phyloP scores from a whole-genome alignment of 768 basidiomycete genomes.

The Leccinum broughii region DNA sequence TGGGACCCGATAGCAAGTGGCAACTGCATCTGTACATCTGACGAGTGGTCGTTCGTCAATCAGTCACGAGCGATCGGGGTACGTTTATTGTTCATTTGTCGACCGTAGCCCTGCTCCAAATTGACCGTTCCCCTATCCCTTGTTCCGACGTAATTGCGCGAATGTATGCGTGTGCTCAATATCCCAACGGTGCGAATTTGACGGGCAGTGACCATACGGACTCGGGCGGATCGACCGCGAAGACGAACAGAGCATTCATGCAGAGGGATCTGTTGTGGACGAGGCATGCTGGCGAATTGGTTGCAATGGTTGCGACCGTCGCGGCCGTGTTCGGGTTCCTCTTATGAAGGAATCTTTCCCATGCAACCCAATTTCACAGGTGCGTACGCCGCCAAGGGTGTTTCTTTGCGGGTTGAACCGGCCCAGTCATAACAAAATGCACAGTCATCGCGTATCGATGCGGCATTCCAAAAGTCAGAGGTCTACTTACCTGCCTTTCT shows the following conservation, averaged over 20 bases:
- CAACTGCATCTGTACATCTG: slow-evolving; percentile 59
- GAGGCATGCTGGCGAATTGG: background rate
- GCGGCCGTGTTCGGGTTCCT: background rate
- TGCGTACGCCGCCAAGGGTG: background rate
- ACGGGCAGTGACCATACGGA: slow-evolving; percentile 44
- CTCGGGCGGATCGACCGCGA: slow-evolving; percentile 33
- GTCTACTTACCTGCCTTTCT: background rate
- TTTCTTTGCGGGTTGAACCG: background rate
- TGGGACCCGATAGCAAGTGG: slow-evolving; percentile 71
- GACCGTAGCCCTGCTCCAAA: background rate
- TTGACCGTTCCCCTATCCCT: background rate
- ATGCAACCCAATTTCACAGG: background rate
- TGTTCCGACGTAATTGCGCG: background rate
- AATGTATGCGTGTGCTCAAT: background rate
- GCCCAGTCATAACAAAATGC: background rate
- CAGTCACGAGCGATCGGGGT: slow-evolving; percentile 65
- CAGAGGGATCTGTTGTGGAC: background rate
- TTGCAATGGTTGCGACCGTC: background rate
- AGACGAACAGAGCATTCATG: slow-evolving; percentile 43
- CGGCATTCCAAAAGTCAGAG: background rate
- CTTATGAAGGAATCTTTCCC: background rate
- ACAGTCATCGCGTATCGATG: background rate
- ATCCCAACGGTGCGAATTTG: slow-evolving; percentile 71
- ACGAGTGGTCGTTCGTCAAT: slow-evolving; percentile 62
- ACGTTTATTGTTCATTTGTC: slow-evolving; percentile 17